Percentiles rank a stretch among this genome's conserved stretches.
Conservation (phyloP, 2,329 filamentous ascomycete species). For the Cordyceps farinosa region DNA sequence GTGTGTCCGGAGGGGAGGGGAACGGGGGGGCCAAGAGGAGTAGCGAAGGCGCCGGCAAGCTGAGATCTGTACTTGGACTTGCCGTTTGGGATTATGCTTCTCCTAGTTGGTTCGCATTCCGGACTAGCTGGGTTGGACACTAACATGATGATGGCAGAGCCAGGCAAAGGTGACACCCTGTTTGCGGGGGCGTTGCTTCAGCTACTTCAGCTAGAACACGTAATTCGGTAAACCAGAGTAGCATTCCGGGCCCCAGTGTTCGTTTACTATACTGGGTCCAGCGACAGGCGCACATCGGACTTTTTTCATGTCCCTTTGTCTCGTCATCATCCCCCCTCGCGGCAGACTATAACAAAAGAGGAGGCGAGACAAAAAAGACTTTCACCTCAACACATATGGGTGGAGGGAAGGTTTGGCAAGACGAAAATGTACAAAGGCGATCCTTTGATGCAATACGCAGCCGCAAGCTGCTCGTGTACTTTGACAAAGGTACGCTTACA, state of each 20-base stretch:
- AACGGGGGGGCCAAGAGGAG: neutral
- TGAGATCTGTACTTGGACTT: neutral
- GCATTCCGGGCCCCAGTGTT: slow-evolving; percentile 2
- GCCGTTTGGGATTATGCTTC: neutral
- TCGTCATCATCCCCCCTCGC: neutral
- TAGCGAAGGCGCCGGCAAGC: neutral
- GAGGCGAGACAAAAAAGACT: neutral
- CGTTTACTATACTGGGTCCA: neutral
- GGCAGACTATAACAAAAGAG: neutral
- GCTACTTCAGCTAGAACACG: neutral
- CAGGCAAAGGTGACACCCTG: neutral
- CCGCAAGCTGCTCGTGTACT: neutral
- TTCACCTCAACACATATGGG: too few relatives aligned
- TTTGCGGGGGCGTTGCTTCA: neutral
- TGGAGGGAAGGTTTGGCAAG: neutral
- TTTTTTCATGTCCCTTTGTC: neutral
- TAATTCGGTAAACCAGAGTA: slow-evolving; percentile 8
- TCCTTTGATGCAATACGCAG: neutral
- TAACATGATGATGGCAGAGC: neutral
- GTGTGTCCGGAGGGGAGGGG: neutral
- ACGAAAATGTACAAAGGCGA: neutral
- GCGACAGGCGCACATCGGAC: neutral
- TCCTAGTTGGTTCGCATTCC: neutral
- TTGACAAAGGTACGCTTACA: neutral
- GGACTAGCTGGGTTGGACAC: neutral